Evolutionary conservation across 306 rosid species (phyloP).

Genomic region (Morella rubra): DNA sequence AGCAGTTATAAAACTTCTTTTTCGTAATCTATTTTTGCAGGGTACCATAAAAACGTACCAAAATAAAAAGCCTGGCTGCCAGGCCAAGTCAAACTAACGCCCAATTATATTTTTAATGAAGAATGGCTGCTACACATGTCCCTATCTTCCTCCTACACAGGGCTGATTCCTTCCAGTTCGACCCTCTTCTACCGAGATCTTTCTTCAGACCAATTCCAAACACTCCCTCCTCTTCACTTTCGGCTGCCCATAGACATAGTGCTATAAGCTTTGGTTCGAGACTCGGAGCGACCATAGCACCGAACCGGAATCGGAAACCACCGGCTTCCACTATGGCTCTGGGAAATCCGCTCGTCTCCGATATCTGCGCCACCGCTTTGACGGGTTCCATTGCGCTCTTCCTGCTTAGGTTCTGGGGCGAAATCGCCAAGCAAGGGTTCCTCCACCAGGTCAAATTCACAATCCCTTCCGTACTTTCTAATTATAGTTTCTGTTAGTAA

Average conservation of each 20-base stretch:
- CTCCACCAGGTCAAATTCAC: constrained; percentile 63
- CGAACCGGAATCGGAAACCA: constrained; percentile 31
- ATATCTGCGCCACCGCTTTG: constrained; percentile 58
- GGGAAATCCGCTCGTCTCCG: constrained; percentile 51
- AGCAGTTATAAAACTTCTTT: no score
- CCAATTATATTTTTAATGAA: background rate
- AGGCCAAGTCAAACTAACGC: background rate
- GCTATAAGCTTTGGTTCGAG: background rate
- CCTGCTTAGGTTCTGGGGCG: constrained; percentile 55
- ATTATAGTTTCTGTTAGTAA: no score
- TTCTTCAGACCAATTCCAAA: background rate
- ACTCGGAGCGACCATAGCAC: background rate
- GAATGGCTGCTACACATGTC: constrained; percentile 8
- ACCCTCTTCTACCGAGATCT: background rate
- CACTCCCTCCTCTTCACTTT: background rate
- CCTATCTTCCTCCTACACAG: background rate
- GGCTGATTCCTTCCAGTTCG: background rate
- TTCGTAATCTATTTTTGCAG: no score
- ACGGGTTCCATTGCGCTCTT: constrained; percentile 53
- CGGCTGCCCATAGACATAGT: background rate
- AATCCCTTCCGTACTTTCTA: background rate
- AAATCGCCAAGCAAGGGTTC: constrained; percentile 64
- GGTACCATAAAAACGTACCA: no score
- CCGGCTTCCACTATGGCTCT: constrained; percentile 54
- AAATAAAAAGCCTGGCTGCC: background rate